Percentiles rank a stretch among this genome's conserved stretches.
Evolutionary conservation across 2,329 filamentous ascomycete genomes (phyloP).

Genomic region (Apiospora rasikravindrae): DNA sequence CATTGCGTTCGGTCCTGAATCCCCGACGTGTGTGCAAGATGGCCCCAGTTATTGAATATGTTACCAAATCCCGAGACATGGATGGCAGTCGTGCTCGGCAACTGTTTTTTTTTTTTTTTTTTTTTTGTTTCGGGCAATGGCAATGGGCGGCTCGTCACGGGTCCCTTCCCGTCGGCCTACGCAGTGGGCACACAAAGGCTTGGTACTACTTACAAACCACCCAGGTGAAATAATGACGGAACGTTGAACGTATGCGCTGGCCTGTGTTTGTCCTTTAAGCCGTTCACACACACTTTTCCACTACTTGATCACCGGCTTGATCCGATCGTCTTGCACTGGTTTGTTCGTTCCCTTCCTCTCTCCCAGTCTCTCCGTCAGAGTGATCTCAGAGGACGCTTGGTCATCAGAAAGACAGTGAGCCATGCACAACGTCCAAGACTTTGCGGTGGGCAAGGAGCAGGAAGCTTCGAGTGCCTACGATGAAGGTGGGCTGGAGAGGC

Average conservation of each 20-base stretch:
- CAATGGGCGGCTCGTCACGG: not conserved
- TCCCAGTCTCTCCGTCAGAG: not conserved
- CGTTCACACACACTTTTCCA: not conserved
- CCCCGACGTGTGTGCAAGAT: not conserved
- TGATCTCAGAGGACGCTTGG: not conserved
- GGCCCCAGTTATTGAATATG: not conserved
- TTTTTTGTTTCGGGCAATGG: not conserved
- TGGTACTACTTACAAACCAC: not conserved
- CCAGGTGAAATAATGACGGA: not conserved
- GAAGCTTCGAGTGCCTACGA: not conserved
- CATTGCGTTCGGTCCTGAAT: not conserved
- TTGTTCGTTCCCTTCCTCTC: not conserved
- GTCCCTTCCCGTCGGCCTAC: not conserved
- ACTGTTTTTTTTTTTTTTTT: not conserved
- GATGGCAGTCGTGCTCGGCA: slow-evolving; percentile 5
- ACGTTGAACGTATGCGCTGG: not conserved
- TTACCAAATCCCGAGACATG: not conserved
- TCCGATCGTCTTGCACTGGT: not conserved
- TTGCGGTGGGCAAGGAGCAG: not conserved
- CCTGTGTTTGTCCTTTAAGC: not conserved
- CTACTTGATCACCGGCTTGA: not conserved
- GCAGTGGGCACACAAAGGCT: not conserved
- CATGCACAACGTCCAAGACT: slow-evolving; percentile 1
- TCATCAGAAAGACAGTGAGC: not conserved
- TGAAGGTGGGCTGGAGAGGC: not conserved